Evolutionary conservation across 2,329 filamentous ascomycete species (phyloP), one percentile per base, ranked within the genome.

Genomic region (Talaromyces sp.): DNA sequence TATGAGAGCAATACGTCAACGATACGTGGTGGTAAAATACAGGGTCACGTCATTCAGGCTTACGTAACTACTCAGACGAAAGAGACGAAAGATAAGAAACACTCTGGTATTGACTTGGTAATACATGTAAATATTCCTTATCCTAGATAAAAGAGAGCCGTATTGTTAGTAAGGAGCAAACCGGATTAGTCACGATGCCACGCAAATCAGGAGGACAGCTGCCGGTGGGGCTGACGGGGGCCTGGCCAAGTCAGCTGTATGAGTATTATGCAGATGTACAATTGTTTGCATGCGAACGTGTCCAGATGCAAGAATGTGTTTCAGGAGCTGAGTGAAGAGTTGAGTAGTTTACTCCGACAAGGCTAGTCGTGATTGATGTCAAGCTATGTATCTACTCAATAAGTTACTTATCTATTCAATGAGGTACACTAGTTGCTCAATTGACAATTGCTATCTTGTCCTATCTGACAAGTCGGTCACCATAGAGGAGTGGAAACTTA

Each of bases 181-280:
- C 25, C 25, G 3, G 22, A 46, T 46, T 35, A 50, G 45, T 35
- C 43, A 50, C 45, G 31, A 37, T 56, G 31, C 39, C n/a, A 43
- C 52, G 52, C 53, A 46, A 55, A 55, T 46, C 40, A 45, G 45
- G 3, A 28, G 25, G 25, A 48, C 45, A 48, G 45, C 45, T 33
- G 28, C 19, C 45, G 45, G 55, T 57, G 55, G 55, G 55, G 55
- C 46, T 37, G 45, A 52, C 52, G 52, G 46, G 54, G 54, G 46
- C 43, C 55, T 57, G 55, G 55, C 55, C 55, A 39, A 33, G 45
- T 21, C 45, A 10, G 28, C 25, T 28, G 28, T 31, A 31, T 31
- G 5, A 31, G 28, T 31, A 28, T 48, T 33, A 28, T 48, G 33
- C 31, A n/a, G 25, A 48, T 48, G 28, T 28, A 17, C n/a, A 17